These are phyloP conservation scores for Wakefieldia striispora DNA, from an alignment of 768 basidiomycete species.

Conservation along the genomic window DNA sequence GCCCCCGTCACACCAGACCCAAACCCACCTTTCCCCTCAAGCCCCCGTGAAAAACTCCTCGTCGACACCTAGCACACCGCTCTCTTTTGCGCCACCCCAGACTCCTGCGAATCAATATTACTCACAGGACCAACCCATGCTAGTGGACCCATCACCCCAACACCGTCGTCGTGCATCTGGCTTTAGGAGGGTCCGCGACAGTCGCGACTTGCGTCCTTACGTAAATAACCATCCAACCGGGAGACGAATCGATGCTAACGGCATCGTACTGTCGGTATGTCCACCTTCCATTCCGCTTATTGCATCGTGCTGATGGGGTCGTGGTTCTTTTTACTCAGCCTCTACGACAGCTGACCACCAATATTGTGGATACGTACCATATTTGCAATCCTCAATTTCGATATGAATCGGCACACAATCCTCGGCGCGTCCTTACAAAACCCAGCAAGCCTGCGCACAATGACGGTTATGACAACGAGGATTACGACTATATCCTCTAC, in stretches of 20 bases:
- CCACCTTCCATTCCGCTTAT: neutral
- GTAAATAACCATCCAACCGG: conserved; percentile 60
- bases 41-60: conserved; percentile 50
- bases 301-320: conserved; percentile 10
- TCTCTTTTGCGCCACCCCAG: conserved; percentile 60
- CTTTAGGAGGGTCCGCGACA: conserved; percentile 75
- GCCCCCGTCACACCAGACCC: conserved; percentile 47
- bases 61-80: conserved; percentile 71
- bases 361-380: conserved; percentile 86
- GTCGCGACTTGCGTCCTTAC: conserved; percentile 74
- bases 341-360: conserved; percentile 72
- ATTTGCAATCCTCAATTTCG: conserved; percentile 94
- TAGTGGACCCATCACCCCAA: conserved; percentile 55
- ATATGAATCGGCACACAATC: conserved; percentile 94
- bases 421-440: conserved; percentile 94
- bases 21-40: conserved; percentile 51
- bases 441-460: conserved; percentile 95
- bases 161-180: conserved; percentile 71
- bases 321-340: conserved; percentile 36
- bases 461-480: conserved; percentile 97
- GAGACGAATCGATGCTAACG: conserved; percentile 75
- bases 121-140: conserved; percentile 67
- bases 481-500: conserved; percentile 98
- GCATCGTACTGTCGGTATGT: conserved; percentile 80
- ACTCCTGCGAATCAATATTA: conserved; percentile 55